These are phyloP conservation scores for Ottelia alismoides DNA, from an alignment of 106 monocot species.

Conservation along the genomic window DNA sequence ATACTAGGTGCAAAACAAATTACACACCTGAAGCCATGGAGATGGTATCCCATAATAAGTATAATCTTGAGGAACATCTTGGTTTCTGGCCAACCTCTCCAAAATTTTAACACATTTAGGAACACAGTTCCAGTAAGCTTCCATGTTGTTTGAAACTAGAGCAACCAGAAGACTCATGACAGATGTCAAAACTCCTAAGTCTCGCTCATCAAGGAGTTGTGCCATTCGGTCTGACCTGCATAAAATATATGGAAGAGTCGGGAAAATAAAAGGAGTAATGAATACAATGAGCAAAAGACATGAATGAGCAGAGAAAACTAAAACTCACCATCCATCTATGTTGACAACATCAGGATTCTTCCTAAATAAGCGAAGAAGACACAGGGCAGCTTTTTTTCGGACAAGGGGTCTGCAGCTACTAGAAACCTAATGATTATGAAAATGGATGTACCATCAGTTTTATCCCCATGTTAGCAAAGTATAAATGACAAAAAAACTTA, in stretches of 20 bases:
- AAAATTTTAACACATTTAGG: constrained; percentile 93
- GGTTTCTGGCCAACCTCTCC: constrained; percentile 79
- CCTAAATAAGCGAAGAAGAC: constrained; percentile 85
- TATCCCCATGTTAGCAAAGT: neutral
- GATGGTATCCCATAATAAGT: constrained; percentile 99
- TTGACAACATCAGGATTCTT: constrained; percentile 97
- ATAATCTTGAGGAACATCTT: constrained; percentile 92
- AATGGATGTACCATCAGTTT: neutral
- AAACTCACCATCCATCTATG: constrained; percentile 83
- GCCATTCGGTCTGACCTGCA: constrained; percentile 92
- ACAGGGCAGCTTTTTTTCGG: constrained; percentile 92
- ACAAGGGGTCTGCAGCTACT: constrained; percentile 94
- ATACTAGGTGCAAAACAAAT: neutral
- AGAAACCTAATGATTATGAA: constrained; percentile 41
- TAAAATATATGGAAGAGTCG: constrained; percentile 3
- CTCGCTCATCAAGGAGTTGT: constrained; percentile 96
- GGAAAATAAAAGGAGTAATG: constrained; percentile 2
- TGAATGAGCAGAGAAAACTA: neutral
- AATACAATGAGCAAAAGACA: neutral
- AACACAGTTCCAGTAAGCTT: constrained; percentile 97
- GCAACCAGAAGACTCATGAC: constrained; percentile 96
- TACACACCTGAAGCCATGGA: constrained; percentile 93
- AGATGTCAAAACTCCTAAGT: constrained; percentile 91
- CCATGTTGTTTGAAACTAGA: constrained; percentile 76
- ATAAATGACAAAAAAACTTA: constrained; percentile 24